phyloP scores from a whole-genome alignment of 2,329 filamentous ascomycete genomes.

The Kalaharituber pfeilii region DNA sequence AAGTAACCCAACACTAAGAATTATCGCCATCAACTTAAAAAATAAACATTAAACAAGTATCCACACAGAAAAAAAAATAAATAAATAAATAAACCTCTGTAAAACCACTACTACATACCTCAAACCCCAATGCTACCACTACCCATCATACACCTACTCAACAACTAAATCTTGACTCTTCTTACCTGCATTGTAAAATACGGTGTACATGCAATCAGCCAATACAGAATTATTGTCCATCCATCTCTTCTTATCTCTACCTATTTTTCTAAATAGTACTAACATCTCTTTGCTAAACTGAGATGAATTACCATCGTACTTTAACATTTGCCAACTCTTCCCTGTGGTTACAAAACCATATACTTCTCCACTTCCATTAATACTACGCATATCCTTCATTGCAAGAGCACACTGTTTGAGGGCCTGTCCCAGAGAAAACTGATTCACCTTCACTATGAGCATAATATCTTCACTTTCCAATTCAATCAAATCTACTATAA shows the following conservation, averaged over 20 bases:
- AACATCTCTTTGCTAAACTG: background rate
- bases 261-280: background rate
- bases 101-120: background rate
- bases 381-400: conserved; percentile 4
- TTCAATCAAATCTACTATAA: conserved; percentile 6
- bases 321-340: conserved; percentile 1
- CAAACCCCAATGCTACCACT: no score
- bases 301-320: conserved; percentile 6
- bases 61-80: no score
- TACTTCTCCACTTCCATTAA: background rate
- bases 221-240: conserved; percentile 1
- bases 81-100: no score
- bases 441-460: conserved; percentile 5
- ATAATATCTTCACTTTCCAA: conserved; percentile 1
- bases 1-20: no score
- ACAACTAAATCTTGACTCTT: background rate
- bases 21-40: no score
- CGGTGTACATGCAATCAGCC: background rate
- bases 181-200: conserved; percentile 1
- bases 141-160: background rate
- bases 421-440: background rate
- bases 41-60: no score
- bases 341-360: conserved; percentile 6
- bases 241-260: background rate
- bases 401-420: background rate